Evolutionary conservation across 345 rosid species (phyloP).

Genomic region (Arabidopsis arenosa): DNA sequence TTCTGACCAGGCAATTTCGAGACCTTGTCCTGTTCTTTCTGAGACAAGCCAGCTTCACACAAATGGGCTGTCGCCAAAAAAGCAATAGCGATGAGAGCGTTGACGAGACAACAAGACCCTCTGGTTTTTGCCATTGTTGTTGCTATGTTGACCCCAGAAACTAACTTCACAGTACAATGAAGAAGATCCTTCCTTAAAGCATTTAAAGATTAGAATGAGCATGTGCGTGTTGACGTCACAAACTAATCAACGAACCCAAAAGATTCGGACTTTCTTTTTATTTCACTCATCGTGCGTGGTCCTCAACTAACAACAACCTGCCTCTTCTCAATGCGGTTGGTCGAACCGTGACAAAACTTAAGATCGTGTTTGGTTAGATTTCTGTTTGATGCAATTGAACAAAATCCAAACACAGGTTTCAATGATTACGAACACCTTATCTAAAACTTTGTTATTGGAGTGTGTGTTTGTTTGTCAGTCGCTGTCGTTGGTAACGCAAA

Average conservation of each 20-base stretch:
- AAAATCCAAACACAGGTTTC: not conserved
- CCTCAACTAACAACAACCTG: not conserved
- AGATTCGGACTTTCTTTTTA: conserved; percentile 7
- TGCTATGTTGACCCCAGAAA: conserved; percentile 1
- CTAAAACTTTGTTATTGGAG: not conserved
- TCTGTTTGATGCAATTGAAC: not conserved
- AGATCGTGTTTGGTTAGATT: conserved; percentile 1
- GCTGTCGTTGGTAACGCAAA: not conserved
- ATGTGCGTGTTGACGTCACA: conserved; percentile 41
- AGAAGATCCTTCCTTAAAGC: not conserved
- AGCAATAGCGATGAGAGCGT: conserved; percentile 31
- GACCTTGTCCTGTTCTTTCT: conserved; percentile 72
- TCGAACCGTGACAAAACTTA: conserved; percentile 1
- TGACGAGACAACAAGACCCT: conserved; percentile 34
- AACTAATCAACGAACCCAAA: conserved; percentile 21
- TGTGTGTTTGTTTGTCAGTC: not conserved
- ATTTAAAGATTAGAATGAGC: conserved; percentile 23
- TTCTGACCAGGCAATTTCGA: conserved; percentile 67
- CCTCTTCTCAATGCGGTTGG: not conserved
- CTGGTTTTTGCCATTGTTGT: conserved; percentile 41
- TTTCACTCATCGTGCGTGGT: conserved; percentile 41
- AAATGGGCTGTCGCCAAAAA: conserved; percentile 38
- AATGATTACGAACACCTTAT: not conserved
- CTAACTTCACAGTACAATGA: conserved; percentile 1
- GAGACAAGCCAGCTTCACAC: conserved; percentile 44